Percentiles rank a stretch among this genome's conserved stretches.
Conservation (phyloP, 225 moss, liverwort and hornwort genomes). For the Pseudoscleropodium purum region DNA sequence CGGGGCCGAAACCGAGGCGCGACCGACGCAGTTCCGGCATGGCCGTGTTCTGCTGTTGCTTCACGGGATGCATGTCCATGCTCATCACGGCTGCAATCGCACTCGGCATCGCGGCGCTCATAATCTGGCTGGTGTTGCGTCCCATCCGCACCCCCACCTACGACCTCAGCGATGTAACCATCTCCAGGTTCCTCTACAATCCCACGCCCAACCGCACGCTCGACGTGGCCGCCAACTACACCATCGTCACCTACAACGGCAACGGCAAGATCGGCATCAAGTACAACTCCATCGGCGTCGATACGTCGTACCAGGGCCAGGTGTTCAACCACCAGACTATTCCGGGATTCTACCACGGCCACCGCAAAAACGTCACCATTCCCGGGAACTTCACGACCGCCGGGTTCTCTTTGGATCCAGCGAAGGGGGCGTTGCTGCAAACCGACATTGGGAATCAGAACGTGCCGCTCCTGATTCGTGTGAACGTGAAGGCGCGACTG, state of each 20-base stretch:
- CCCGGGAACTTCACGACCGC: not conserved
- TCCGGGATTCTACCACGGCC: conserved; percentile 55
- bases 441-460: not conserved
- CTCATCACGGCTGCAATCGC: conserved; percentile 11
- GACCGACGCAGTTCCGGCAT: not conserved
- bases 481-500: conserved; percentile 42
- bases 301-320: conserved; percentile 27
- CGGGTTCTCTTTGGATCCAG: not conserved
- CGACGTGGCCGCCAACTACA: conserved; percentile 19
- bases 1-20: not conserved
- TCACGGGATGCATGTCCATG: conserved; percentile 10
- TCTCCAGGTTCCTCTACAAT: not conserved
- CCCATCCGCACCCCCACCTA: conserved; percentile 23
- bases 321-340: conserved; percentile 20
- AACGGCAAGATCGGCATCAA: conserved; percentile 74
- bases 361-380: conserved; percentile 14
- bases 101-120: conserved; percentile 29
- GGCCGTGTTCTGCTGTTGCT: conserved; percentile 22
- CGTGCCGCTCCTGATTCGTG: conserved; percentile 36
- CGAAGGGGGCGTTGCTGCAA: conserved; percentile 3
- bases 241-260: conserved; percentile 43
- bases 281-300: conserved; percentile 40
- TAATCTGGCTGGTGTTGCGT: conserved; percentile 38
- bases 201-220: not conserved
- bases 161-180: not conserved